These are phyloP conservation scores for Aspergillus sp. DNA, from an alignment of 2,329 filamentous ascomycete genomes.

Conservation along the genomic window DNA sequence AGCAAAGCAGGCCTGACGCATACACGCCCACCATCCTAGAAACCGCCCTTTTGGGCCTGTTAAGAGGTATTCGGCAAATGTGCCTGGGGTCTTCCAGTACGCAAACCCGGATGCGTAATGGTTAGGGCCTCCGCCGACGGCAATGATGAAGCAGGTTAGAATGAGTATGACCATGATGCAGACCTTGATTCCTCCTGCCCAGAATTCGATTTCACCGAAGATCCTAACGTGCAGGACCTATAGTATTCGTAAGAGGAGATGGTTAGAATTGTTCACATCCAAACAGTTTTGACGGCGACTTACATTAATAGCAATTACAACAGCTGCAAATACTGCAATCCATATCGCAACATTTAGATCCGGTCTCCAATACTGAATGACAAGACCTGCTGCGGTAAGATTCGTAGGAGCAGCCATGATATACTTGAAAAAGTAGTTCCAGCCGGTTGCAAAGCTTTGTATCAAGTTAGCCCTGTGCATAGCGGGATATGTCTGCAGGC, in stretches of 20 bases:
- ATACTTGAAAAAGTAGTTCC: constrained; percentile 13
- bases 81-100: no score
- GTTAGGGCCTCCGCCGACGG: background rate
- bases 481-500: no score
- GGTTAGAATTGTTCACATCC: background rate
- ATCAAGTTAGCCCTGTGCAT: no score
- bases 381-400: constrained; percentile 6
- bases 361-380: constrained; percentile 9
- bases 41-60: no score
- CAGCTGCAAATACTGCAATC: background rate
- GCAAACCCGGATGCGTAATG: no score
- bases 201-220: background rate
- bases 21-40: no score
- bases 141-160: background rate
- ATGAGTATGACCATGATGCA: background rate
- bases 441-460: constrained; percentile 8
- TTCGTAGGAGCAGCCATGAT: background rate
- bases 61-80: no score
- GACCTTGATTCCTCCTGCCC: background rate
- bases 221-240: background rate
- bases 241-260: background rate
- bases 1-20: no score
- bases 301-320: constrained; percentile 4
- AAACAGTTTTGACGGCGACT: background rate
- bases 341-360: constrained; percentile 8